These are phyloP conservation scores for Fusarium sterilihyphosum DNA, from an alignment of 2,329 filamentous ascomycete genomes.

Conservation along the genomic window DNA sequence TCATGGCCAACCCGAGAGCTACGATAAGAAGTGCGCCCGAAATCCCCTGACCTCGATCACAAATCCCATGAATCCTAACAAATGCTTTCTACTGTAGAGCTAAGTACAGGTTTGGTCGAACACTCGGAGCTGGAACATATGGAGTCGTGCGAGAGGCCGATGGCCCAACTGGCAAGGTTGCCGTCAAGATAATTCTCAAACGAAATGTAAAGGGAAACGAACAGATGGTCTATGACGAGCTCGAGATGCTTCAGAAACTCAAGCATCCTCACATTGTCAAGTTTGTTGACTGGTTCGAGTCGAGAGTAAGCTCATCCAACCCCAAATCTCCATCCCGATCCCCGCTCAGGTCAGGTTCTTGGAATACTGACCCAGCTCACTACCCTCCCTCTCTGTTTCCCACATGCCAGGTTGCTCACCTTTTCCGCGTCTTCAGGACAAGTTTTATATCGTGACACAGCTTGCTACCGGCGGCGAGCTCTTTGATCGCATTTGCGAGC, in stretches of 20 bases:
- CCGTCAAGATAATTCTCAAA: conserved; percentile 99
- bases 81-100: conserved; percentile 61
- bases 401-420: conserved; percentile 17
- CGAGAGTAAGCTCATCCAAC: conserved; percentile 70
- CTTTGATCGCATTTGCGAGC: conserved; percentile 97
- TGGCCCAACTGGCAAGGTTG: conserved; percentile 83
- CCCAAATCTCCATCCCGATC: background rate
- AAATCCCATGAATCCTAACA: conserved; percentile 41
- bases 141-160: conserved; percentile 97
- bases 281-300: conserved; percentile 99
- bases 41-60: conserved; percentile 6
- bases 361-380: background rate
- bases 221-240: conserved; percentile 97
- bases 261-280: conserved; percentile 95
- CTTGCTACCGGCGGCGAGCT: conserved; percentile 95
- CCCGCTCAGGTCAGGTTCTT: conserved; percentile 1
- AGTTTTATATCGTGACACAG: conserved; percentile 99
- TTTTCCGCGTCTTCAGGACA: conserved; percentile 71
- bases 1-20: conserved; percentile 95
- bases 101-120: conserved; percentile 91
- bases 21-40: conserved; percentile 88
- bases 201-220: conserved; percentile 99
- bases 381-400: background rate
- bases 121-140: conserved; percentile 95
- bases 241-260: conserved; percentile 90